Conservation (phyloP, 2,329 filamentous ascomycete species). For the Pseudogymnoascus sp. region DNA sequence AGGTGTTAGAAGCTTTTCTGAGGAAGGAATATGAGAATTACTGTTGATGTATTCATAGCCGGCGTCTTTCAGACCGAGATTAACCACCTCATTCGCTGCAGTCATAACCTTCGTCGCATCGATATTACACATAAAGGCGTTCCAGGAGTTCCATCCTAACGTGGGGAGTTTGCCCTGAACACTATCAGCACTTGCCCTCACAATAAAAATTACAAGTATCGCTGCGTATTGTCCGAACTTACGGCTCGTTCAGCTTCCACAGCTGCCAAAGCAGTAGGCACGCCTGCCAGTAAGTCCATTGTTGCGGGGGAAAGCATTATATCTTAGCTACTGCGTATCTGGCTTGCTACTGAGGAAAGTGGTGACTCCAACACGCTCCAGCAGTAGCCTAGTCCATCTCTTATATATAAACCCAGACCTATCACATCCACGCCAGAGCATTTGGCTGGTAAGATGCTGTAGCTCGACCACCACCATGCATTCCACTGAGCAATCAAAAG, state of each 20-base stretch:
- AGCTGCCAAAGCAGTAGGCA: background rate
- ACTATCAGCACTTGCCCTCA: background rate
- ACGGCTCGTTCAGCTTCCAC: background rate
- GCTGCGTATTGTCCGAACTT: background rate
- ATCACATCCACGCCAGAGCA: background rate
- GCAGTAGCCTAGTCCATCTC: background rate
- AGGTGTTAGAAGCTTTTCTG: conserved; percentile 1
- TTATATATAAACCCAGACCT: background rate
- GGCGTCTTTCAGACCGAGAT: conserved; percentile 38
- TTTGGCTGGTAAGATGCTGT: background rate
- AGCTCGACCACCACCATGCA: background rate
- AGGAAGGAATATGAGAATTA: conserved; percentile 5
- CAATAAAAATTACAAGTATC: background rate
- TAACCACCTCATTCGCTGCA: conserved; percentile 38
- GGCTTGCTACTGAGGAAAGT: background rate
- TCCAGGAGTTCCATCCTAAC: conserved; percentile 43
- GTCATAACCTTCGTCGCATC: conserved; percentile 37
- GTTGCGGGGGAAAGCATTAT: background rate
- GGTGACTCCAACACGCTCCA: background rate
- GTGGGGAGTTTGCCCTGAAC: conserved; percentile 19
- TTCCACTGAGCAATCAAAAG: background rate
- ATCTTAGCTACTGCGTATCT: background rate
- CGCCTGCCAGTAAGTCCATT: background rate
- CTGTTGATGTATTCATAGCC: conserved; percentile 49
- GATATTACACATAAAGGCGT: conserved; percentile 42